Evolutionary conservation across 2,329 filamentous ascomycete species (phyloP).

Genomic region (Botryotinia narcissicola): DNA sequence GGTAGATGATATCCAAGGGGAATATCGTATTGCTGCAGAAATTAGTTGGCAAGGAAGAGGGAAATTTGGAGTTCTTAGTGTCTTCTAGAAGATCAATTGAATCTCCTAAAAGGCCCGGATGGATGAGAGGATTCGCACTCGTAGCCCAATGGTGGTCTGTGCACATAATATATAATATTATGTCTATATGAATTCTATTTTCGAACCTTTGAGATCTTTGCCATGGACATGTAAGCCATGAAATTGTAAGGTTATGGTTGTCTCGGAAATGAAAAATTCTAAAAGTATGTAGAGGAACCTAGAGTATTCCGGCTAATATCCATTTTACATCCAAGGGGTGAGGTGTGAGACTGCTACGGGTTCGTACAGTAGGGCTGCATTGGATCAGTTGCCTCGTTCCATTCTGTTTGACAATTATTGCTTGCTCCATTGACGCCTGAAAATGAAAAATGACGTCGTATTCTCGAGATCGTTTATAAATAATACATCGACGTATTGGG

Average conservation of each 20-base stretch:
- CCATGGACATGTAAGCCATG: neutral
- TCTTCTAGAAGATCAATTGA: conserved; percentile 6
- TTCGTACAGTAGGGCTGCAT: conserved; percentile 9
- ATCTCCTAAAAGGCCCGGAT: neutral
- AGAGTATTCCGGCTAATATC: neutral
- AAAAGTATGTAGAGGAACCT: neutral
- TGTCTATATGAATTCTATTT: conserved; percentile 12
- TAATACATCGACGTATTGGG: neutral
- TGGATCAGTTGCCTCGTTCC: neutral
- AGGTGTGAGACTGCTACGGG: conserved; percentile 6
- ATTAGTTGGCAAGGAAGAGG: neutral
- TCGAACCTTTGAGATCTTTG: conserved; percentile 8
- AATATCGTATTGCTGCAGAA: neutral
- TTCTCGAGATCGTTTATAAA: conserved; percentile 2
- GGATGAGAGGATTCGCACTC: neutral
- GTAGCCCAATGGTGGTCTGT: conserved; percentile 9
- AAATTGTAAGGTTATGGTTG: neutral
- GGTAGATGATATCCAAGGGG: neutral
- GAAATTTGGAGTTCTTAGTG: neutral
- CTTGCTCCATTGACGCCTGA: neutral
- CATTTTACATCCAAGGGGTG: neutral
- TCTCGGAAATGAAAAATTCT: neutral
- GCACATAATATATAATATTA: neutral
- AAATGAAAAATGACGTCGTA: conserved; percentile 5
- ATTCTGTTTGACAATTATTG: conserved; percentile 12